Conservation (phyloP, 345 rosid genomes). For the Salix arbutifolia region DNA sequence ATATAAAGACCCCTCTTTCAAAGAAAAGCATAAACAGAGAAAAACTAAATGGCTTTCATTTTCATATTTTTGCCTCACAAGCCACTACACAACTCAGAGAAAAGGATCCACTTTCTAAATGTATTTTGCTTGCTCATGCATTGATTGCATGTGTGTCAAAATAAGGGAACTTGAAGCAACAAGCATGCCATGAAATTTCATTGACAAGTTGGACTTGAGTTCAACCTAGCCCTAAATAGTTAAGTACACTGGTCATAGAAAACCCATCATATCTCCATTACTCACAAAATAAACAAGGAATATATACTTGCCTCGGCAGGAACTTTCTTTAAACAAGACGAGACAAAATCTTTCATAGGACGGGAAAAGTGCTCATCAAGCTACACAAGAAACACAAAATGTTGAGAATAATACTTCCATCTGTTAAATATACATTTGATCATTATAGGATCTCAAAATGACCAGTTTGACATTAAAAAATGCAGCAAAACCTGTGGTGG, state of each 20-base stretch:
- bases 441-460: slow-evolving; percentile 5
- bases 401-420: slow-evolving; percentile 5
- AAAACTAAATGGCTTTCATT: background rate
- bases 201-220: background rate
- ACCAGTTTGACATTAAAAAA: slow-evolving; percentile 21
- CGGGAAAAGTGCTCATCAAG: slow-evolving; percentile 99
- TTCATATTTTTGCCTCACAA: background rate
- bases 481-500: slow-evolving; percentile 86
- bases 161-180: background rate
- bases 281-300: background rate
- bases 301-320: slow-evolving; percentile 78
- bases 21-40: background rate
- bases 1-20: background rate
- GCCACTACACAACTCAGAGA: background rate
- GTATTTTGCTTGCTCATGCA: background rate
- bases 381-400: slow-evolving; percentile 45
- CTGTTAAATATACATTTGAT: background rate
- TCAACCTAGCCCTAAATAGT: background rate
- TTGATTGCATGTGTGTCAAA: background rate
- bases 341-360: slow-evolving; percentile 92
- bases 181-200: background rate
- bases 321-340: slow-evolving; percentile 81
- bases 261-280: background rate
- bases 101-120: background rate
- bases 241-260: background rate